phyloP scores from a whole-genome alignment of 2,329 filamentous ascomycete genomes.

The Pyricularia pennisetigena region DNA sequence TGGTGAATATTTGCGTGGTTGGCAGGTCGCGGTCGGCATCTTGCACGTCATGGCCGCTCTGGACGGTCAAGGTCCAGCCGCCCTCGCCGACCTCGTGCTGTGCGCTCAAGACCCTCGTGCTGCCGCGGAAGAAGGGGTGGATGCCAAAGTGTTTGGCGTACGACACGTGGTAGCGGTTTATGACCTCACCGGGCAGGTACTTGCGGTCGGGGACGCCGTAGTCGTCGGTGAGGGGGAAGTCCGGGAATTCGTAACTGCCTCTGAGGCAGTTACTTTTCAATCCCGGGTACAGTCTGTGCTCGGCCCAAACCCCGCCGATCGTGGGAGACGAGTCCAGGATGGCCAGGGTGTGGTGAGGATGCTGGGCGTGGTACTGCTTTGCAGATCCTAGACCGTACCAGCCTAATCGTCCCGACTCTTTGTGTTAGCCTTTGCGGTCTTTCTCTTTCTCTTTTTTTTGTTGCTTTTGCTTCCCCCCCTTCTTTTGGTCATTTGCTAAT shows the following conservation, averaged over 20 bases:
- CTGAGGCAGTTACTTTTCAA: constrained; percentile 67
- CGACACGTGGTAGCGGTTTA: constrained; percentile 36
- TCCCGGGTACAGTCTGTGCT: constrained; percentile 55
- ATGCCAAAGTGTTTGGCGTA: constrained; percentile 34
- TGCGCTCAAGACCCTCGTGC: constrained; percentile 28
- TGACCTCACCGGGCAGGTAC: constrained; percentile 35
- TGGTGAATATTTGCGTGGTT: constrained; percentile 23
- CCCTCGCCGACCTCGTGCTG: constrained; percentile 29
- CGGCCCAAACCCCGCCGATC: constrained; percentile 61
- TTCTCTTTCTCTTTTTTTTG: not conserved
- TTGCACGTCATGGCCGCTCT: constrained; percentile 9
- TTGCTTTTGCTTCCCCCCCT: not conserved
- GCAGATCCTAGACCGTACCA: constrained; percentile 45
- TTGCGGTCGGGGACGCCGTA: constrained; percentile 36
- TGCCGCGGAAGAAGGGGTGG: constrained; percentile 26
- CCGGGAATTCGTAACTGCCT: constrained; percentile 63
- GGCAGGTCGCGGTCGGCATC: constrained; percentile 5
- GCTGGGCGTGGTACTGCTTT: constrained; percentile 49
- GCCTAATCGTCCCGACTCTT: constrained; percentile 10
- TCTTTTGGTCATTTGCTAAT: not conserved
- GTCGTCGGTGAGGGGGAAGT: constrained; percentile 56
- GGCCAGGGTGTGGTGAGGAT: constrained; percentile 45
- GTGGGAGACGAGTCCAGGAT: constrained; percentile 48
- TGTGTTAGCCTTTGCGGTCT: not conserved
- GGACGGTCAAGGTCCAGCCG: constrained; percentile 31